Conservation (phyloP, 169 alveolate genomes). For the Eimeria nieschulzi region DNA sequence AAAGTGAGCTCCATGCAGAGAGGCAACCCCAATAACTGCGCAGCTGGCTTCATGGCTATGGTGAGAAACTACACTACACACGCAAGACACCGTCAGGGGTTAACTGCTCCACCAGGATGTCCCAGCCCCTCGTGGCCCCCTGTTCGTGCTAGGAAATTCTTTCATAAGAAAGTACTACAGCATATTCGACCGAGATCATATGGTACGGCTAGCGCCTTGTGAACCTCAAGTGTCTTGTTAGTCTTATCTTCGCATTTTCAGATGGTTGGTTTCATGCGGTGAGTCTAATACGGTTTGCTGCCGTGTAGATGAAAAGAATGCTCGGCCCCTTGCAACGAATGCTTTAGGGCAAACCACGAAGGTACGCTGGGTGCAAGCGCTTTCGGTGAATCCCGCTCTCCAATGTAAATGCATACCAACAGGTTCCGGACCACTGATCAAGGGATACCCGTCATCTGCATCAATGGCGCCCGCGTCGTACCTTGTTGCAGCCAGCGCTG, state of each 20-base stretch:
- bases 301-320: background rate
- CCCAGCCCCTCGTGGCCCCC: conserved; percentile 88
- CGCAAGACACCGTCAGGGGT: background rate
- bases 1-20: conserved; percentile 10
- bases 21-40: conserved; percentile 71
- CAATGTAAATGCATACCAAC: background rate
- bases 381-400: background rate
- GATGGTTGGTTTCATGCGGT: conserved; percentile 78
- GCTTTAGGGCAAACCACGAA: conserved; percentile 75
- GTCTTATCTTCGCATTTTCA: background rate
- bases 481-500: conserved; percentile 73
- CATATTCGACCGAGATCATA: conserved; percentile 82
- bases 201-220: conserved; percentile 34
- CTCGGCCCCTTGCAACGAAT: conserved; percentile 1
- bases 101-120: conserved; percentile 79
- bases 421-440: conserved; percentile 69
- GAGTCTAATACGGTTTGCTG: conserved; percentile 12
- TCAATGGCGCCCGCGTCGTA: conserved; percentile 56
- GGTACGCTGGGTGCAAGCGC: conserved; percentile 15
- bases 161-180: conserved; percentile 84
- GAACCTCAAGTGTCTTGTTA: background rate
- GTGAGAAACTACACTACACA: conserved; percentile 25
- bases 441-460: conserved; percentile 59
- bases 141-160: conserved; percentile 87
- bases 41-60: conserved; percentile 81